These are phyloP conservation scores for Hortiboletus campestris DNA, from an alignment of 768 basidiomycete genomes.

Conservation along the genomic window DNA sequence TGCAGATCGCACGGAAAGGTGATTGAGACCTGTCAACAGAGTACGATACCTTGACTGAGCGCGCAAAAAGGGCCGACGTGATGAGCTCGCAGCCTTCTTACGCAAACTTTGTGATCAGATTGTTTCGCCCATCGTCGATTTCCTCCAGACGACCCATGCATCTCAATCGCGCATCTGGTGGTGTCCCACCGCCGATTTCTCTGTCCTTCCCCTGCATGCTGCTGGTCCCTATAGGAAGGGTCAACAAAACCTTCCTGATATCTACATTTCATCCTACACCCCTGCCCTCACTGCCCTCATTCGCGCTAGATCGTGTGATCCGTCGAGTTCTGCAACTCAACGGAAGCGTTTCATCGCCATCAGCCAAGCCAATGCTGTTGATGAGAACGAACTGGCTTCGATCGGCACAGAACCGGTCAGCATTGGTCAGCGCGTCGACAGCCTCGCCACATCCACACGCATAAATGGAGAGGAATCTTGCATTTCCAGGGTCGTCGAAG, in stretches of 20 bases:
- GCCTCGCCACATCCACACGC: too few species aligned
- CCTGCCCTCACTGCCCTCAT: too few species aligned
- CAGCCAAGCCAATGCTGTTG: background rate
- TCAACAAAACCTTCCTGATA: constrained; percentile 3
- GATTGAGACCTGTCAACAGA: background rate
- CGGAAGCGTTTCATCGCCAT: too few species aligned
- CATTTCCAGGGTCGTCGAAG: too few species aligned
- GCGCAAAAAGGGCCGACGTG: background rate
- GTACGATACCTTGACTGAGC: background rate
- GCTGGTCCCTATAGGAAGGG: too few species aligned
- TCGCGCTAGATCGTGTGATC: too few species aligned
- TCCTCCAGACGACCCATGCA: too few species aligned
- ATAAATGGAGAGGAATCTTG: too few species aligned
- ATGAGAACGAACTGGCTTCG: background rate
- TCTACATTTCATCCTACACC: background rate
- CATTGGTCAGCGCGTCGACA: background rate
- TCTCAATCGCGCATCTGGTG: too few species aligned
- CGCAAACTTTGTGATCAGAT: background rate
- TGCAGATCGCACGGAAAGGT: background rate
- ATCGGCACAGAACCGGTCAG: background rate
- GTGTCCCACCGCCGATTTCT: too few species aligned
- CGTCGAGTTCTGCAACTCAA: too few species aligned
- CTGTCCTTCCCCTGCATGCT: too few species aligned
- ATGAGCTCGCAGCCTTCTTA: background rate
- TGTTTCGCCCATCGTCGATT: background rate